phyloP scores from a whole-genome alignment of 495 filamentous ascomycete genomes.

The Achaetomiella virescens region DNA sequence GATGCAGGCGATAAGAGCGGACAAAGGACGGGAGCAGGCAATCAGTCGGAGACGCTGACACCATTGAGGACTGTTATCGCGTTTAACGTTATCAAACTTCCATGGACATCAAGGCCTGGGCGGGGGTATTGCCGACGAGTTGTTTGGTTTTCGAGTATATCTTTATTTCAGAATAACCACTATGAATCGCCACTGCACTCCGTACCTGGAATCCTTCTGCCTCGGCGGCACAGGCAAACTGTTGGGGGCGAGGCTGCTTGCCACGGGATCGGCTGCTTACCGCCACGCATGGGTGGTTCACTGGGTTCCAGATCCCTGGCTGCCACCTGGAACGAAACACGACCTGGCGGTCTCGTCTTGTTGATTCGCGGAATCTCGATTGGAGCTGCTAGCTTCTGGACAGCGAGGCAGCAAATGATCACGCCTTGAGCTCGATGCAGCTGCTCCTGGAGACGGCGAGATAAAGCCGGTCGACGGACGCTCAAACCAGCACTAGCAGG shows the following conservation, averaged over 20 bases:
- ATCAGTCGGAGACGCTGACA: background rate
- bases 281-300: conserved; percentile 3
- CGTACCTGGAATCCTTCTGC: background rate
- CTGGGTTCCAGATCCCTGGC: background rate
- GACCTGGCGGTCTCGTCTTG: background rate
- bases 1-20: conserved; percentile 12
- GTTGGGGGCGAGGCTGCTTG: conserved; percentile 4
- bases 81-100: background rate
- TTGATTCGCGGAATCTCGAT: conserved; percentile 15
- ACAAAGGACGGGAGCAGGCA: background rate
- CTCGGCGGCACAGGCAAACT: background rate
- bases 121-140: no score
- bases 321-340: background rate
- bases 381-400: conserved; percentile 5
- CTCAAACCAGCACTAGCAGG: no score
- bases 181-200: no score
- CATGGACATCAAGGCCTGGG: no score
- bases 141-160: no score
- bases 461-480: no score
- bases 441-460: background rate
- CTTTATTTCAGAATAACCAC: no score
- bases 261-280: conserved; percentile 5
- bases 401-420: conserved; percentile 4
- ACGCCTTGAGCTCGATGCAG: background rate
- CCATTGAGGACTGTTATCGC: background rate